Conservation (phyloP, 1,284 basidiomycete genomes). For the Tilletia caries region DNA sequence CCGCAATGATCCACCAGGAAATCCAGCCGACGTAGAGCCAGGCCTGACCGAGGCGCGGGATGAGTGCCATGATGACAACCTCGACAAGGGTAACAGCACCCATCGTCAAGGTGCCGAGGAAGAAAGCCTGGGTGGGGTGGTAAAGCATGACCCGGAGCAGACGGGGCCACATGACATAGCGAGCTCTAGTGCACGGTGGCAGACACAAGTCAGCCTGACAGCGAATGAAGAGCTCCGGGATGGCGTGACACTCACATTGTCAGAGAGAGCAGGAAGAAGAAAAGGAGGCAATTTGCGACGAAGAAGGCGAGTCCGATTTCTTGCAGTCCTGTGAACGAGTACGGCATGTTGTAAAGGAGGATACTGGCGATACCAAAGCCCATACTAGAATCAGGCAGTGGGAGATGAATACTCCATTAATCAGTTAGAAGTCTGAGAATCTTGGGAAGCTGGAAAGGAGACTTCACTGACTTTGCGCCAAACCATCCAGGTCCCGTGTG, state of each 20-base stretch:
- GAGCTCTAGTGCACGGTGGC: slow-evolving; percentile 53
- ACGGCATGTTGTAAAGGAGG: slow-evolving; percentile 57
- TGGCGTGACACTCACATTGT: slow-evolving; percentile 20
- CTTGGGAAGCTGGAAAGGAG: no score
- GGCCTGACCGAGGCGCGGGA: slow-evolving; percentile 1
- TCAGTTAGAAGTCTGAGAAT: no score
- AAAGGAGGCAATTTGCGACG: slow-evolving; percentile 66
- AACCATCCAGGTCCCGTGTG: slow-evolving; percentile 15
- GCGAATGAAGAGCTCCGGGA: neutral
- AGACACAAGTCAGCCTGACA: neutral
- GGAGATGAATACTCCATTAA: no score
- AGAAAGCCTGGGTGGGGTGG: slow-evolving; percentile 67
- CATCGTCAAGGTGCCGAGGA: slow-evolving; percentile 69
- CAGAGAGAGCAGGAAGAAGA: slow-evolving; percentile 60
- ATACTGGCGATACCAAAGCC: slow-evolving; percentile 58
- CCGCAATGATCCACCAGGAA: slow-evolving; percentile 71
- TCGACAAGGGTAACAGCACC: slow-evolving; percentile 66
- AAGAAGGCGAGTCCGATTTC: slow-evolving; percentile 60
- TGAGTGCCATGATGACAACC: slow-evolving; percentile 56
- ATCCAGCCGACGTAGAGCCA: slow-evolving; percentile 60
- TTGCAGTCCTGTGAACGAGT: slow-evolving; percentile 55
- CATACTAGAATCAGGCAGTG: slow-evolving; percentile 51
- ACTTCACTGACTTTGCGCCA: slow-evolving; percentile 15
- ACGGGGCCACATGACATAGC: slow-evolving; percentile 63
- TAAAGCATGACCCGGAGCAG: slow-evolving; percentile 62